Percentiles rank a stretch among this genome's conserved stretches.
Conservation (phyloP, 148 eudicot genomes). For the Linanthus parryae region DNA sequence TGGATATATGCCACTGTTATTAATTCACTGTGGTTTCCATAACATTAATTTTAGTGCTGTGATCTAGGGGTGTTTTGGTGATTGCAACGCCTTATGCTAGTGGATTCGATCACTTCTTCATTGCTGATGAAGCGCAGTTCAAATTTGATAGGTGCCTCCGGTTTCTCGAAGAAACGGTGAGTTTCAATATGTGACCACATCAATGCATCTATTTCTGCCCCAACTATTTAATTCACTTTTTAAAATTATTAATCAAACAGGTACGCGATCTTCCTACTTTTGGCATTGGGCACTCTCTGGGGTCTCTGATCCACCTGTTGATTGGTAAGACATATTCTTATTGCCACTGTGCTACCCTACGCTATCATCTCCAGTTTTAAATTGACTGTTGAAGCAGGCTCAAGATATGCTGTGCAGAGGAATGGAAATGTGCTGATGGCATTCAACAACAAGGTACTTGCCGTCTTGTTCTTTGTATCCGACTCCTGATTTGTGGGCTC, state of each 20-base stretch:
- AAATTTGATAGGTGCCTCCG: conserved; percentile 86
- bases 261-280: conserved; percentile 74
- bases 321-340: conserved; percentile 44
- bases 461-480: conserved; percentile 2
- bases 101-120: conserved; percentile 92
- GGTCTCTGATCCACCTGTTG: conserved; percentile 88
- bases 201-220: conserved; percentile 8
- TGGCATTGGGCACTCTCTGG: conserved; percentile 94
- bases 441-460: conserved; percentile 79
- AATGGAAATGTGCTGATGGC: conserved; percentile 83
- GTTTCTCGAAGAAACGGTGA: conserved; percentile 58
- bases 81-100: conserved; percentile 99
- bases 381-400: conserved; percentile 45
- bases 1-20: too few relatives aligned
- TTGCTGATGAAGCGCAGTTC: conserved; percentile 96
- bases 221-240: not conserved
- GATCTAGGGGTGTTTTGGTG: conserved; percentile 71
- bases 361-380: not conserved
- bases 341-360: not conserved
- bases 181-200: conserved; percentile 17
- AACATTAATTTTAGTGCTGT: conserved; percentile 13
- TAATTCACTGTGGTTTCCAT: too few relatives aligned
- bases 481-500: too few relatives aligned
- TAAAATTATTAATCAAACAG: conserved; percentile 24
- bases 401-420: conserved; percentile 85